A percentile compares a stretch with the other conserved stretches of the same genome.
Evolutionary conservation across 257 asterid genomes (phyloP).

Genomic region (Solanum dulcamara): DNA sequence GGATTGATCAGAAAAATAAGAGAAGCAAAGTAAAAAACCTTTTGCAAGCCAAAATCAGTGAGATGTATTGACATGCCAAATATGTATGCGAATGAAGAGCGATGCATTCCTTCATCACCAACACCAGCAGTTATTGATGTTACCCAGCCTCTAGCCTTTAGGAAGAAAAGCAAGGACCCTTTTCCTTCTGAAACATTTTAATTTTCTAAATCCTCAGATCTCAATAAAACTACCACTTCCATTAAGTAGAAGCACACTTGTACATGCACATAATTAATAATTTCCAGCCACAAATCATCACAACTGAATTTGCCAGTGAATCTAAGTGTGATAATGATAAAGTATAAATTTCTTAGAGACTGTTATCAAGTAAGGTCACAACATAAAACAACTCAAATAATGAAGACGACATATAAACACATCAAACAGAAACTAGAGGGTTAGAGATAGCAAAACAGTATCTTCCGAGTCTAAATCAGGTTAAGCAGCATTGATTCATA

Average conservation of each 20-base stretch:
- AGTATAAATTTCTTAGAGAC: background rate
- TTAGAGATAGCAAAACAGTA: background rate
- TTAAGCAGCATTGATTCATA: background rate
- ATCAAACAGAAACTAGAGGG: background rate
- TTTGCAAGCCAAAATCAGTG: constrained; percentile 81
- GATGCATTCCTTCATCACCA: constrained; percentile 83
- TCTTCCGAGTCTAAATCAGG: background rate
- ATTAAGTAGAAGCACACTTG: background rate
- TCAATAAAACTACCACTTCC: background rate
- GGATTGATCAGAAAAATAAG: background rate
- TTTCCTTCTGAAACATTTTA: constrained; percentile 71
- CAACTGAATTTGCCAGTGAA: background rate
- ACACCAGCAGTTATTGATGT: constrained; percentile 95
- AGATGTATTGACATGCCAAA: constrained; percentile 91
- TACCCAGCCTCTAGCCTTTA: constrained; percentile 79
- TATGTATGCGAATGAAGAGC: constrained; percentile 71
- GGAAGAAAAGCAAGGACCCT: constrained; percentile 79
- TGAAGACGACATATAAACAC: background rate
- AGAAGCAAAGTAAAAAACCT: constrained; percentile 29
- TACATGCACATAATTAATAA: background rate
- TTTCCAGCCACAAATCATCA: background rate
- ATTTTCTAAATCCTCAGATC: background rate
- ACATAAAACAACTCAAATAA: background rate
- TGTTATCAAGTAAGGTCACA: background rate
- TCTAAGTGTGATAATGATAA: background rate